phyloP scores from a whole-genome alignment of 768 basidiomycete species.

The Trametes cingulata region DNA sequence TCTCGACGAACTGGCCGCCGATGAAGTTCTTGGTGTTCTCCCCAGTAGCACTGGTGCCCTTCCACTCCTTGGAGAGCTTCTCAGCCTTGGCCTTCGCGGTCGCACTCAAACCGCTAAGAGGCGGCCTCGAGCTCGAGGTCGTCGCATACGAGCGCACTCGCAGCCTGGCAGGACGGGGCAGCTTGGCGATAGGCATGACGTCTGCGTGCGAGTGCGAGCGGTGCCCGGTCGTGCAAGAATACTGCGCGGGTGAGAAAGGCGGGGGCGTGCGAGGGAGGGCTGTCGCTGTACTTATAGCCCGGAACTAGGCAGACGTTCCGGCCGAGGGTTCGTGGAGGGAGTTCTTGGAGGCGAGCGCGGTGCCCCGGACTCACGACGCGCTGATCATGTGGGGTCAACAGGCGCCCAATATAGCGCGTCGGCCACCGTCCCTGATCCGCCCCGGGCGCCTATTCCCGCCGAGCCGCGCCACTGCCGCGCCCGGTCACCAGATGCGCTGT shows the following conservation, averaged over 20 bases:
- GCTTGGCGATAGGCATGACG: constrained; percentile 18
- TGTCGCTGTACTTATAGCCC: not conserved
- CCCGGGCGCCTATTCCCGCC: not conserved
- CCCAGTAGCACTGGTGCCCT: constrained; percentile 85
- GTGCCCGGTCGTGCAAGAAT: not conserved
- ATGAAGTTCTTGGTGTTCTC: constrained; percentile 91
- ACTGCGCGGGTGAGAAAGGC: not conserved
- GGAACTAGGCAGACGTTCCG: not conserved
- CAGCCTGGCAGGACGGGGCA: constrained; percentile 16
- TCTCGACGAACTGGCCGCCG: constrained; percentile 86
- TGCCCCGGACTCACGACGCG: constrained; percentile 11
- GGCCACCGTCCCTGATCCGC: constrained; percentile 12
- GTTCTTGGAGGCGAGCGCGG: constrained; percentile 2
- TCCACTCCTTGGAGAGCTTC: constrained; percentile 73
- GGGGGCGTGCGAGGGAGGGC: not conserved
- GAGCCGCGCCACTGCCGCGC: not conserved
- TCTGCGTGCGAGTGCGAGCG: not conserved
- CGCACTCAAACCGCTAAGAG: constrained; percentile 51
- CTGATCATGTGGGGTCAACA: constrained; percentile 20
- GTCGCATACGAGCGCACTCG: constrained; percentile 28
- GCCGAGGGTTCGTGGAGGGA: not conserved
- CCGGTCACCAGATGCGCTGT: constrained; percentile 1
- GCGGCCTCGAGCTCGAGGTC: constrained; percentile 27
- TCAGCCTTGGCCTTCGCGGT: constrained; percentile 64
- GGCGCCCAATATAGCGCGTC: constrained; percentile 10